Evolutionary conservation across 75 land plant genomes (phyloP).

Genomic region (Picea glauca): DNA sequence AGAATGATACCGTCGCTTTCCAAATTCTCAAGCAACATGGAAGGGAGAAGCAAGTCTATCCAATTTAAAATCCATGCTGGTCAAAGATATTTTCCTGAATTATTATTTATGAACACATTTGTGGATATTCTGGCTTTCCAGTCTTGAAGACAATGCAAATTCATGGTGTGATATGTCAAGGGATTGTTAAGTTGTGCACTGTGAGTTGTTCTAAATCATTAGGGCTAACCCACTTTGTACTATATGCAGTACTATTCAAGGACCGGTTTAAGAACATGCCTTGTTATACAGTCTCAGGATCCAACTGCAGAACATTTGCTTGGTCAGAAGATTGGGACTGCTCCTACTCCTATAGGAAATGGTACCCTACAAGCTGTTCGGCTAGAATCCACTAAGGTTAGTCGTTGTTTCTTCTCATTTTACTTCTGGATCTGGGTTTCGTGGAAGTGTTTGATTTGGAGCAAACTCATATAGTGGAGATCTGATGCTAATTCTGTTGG

Average conservation of each 20-base stretch:
- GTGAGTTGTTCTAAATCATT: neutral
- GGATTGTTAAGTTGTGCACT: neutral
- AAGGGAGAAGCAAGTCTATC: neutral
- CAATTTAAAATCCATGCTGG: neutral
- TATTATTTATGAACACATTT: neutral
- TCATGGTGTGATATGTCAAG: neutral
- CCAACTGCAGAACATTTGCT: slow-evolving; percentile 73
- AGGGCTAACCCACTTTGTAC: neutral
- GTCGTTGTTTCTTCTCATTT: neutral
- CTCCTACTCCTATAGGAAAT: slow-evolving; percentile 35
- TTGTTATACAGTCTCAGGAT: slow-evolving; percentile 84
- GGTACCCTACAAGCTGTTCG: slow-evolving; percentile 69
- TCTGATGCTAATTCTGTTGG: slow-evolving; percentile 5
- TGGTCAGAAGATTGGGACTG: slow-evolving; percentile 57
- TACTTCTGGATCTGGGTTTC: neutral
- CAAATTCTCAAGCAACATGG: too few relatives aligned
- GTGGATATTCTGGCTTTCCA: neutral
- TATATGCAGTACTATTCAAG: slow-evolving; percentile 75
- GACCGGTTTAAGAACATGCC: slow-evolving; percentile 72
- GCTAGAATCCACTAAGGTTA: slow-evolving; percentile 79
- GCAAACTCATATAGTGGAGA: neutral
- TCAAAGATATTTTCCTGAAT: neutral
- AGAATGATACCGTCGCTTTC: too few relatives aligned
- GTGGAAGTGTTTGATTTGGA: neutral
- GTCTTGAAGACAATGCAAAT: neutral